Percentiles rank a stretch among this genome's conserved stretches.
Conservation (phyloP, 352 stramenopile genomes). For the Globisporangium spiculum region DNA sequence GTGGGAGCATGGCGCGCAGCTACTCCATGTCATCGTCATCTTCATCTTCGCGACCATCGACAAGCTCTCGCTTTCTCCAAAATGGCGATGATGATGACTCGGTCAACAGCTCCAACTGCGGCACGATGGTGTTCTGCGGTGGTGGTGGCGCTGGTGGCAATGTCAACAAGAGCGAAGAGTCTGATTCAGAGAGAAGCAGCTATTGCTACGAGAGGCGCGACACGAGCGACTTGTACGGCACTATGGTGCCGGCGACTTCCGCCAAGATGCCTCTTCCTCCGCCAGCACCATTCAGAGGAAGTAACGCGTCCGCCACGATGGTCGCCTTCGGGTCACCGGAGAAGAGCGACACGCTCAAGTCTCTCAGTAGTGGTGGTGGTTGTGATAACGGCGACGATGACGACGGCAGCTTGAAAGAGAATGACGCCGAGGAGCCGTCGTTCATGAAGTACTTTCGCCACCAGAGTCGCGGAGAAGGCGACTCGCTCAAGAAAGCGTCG, state of each 20-base stretch:
- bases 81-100: not conserved
- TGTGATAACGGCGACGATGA: constrained; percentile 12
- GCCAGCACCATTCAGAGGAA: constrained; percentile 13
- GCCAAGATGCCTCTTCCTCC: constrained; percentile 8
- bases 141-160: constrained; percentile 3
- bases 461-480: constrained; percentile 9
- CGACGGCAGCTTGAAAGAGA: constrained; percentile 14
- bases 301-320: constrained; percentile 11
- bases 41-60: not conserved
- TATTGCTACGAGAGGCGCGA: constrained; percentile 32
- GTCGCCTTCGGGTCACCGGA: not conserved
- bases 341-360: constrained; percentile 11
- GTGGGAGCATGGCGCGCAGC: constrained; percentile 26
- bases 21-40: constrained; percentile 20
- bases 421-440: constrained; percentile 39
- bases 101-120: constrained; percentile 18
- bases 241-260: constrained; percentile 34
- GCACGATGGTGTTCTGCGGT: constrained; percentile 55
- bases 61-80: not conserved
- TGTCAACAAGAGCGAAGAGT: constrained; percentile 12
- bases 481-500: constrained; percentile 25
- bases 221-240: constrained; percentile 60
- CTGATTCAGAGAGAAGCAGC: constrained; percentile 10
- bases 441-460: constrained; percentile 85
- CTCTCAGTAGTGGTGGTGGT: not conserved